Evolutionary conservation across 2,329 filamentous ascomycete species (phyloP), one percentile per base, ranked within the genome.

Genomic region (Aschersonia sp.): DNA sequence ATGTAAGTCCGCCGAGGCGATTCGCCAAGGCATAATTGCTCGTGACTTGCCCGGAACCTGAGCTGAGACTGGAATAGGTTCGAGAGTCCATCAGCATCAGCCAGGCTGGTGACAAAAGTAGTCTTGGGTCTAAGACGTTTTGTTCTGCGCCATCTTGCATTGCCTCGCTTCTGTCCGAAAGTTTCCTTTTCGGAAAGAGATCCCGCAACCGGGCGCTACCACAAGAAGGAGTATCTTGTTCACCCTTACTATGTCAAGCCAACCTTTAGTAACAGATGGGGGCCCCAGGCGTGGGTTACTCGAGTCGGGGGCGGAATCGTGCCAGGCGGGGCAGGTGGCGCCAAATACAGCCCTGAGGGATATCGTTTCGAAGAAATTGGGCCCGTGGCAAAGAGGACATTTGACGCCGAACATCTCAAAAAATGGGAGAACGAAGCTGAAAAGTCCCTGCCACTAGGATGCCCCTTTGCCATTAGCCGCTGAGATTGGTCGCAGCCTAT

Each of bases 231-330:
- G 1, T 48, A 48, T 39, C 43, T 48, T 11, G 9, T 48, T 14
- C 43, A 48, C 29, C 47, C 47, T 11, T 48, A 48, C 39, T 48
- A 48, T 31, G 47, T 48, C 4, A 42, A 42, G 39, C 47, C 47
- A n/a, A 48, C 47, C 9, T 35, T 45, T 5, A 32, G 43, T 30
- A 48, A 30, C 14, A 33, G 47, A 48, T 48, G 47, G 47, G 47
- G 47, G 4, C 33, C 30, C 12, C 43, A 42, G n/a, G 47, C 47
- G 31, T 48, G 42, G 47, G n/a, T 48, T 8, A 45, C 35, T 9
- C 42, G 47, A 43, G 43, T 43, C 3, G 12, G 45, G 40, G 47
- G 47, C 4, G 47, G 47, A 5, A 43, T n/a, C 29, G 35, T 48
- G 14, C 47, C 47, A 5, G 47, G 47, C 10, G 47, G 47, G 5